Base-by-base conservation (phyloP, 495 filamentous ascomycete species). In the Daldinia concentrica region DNA sequence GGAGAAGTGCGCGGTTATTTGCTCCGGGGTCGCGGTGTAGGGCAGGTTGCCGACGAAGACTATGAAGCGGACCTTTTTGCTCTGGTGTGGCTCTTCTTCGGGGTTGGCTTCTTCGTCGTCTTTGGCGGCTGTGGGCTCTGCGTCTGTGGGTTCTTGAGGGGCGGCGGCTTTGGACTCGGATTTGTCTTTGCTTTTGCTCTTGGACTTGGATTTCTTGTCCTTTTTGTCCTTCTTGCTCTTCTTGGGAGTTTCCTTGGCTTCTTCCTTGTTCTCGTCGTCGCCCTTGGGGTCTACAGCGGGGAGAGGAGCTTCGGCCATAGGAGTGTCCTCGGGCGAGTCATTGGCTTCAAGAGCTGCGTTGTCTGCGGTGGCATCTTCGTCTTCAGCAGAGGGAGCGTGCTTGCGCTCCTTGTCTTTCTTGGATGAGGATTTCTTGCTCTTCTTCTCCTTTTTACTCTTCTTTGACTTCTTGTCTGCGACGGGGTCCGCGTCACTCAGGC, bases 31-130 rank as follows among this genome's bases (percentile, higher is more conserved):
- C 45, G 93, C 91, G 52, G 85, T 88, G 87, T 86, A 98, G 55
- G 95, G 95, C 9, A 98, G 91, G 85, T 98, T 98, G 72, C 81
- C 90, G 64, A 97, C 86, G 82, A 97, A 97, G 78, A 89, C 88
- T 66, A 96, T 94, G 84, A 96, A 96, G 64, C 93, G 87, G 26
- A 83, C 73, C 19, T 80, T 76, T 76, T 89, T 90, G 71, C 71
- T 52, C 60, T 65, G 69, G 54, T 7, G 76, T 71, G 68, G n/a
- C 0, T 19, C 58, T 81, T 72, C 12, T 81, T 72, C 12, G 77
- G 70, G 6, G 66, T 48, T 43, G 56, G 32, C 32, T 34, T 34
- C 32, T 34, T 34, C 52, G 61, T 37, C 19, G 39, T 37, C 32
- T 34, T 59, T 37, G 17, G 68, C 68, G 64, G 64, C 29, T 36